Evolutionary conservation across 2,329 filamentous ascomycete species (phyloP).

Genomic region (Colletotrichum brevisporum): DNA sequence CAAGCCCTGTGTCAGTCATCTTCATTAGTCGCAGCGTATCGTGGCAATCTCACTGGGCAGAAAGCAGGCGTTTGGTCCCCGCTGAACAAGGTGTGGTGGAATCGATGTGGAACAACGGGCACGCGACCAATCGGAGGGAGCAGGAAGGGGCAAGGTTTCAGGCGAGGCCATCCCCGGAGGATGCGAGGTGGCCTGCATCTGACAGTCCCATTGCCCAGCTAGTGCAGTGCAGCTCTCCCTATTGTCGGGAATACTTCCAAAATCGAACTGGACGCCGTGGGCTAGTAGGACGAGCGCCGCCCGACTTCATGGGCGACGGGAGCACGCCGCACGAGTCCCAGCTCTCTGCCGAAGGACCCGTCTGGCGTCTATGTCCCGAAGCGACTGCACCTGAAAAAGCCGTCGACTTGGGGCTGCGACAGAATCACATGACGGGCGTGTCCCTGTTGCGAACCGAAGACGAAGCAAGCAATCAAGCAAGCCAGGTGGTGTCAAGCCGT

Average conservation of each 20-base stretch:
- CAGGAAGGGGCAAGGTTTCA: constrained; percentile 2
- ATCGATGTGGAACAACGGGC: background rate
- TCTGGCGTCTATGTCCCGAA: background rate
- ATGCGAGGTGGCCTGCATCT: constrained; percentile 18
- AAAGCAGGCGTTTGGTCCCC: background rate
- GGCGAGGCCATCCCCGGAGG: constrained; percentile 12
- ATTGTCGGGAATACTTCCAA: constrained; percentile 27
- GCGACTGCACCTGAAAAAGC: background rate
- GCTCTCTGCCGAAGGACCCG: background rate
- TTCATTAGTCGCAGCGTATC: constrained; percentile 2
- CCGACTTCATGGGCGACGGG: constrained; percentile 15
- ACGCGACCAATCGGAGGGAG: constrained; percentile 16
- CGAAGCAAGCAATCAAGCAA: background rate
- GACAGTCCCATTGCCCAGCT: background rate
- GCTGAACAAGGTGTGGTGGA: constrained; percentile 33
- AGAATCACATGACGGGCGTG: background rate
- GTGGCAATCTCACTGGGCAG: constrained; percentile 7
- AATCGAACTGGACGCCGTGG: constrained; percentile 18
- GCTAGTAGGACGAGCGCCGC: constrained; percentile 19
- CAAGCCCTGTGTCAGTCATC: constrained; percentile 15
- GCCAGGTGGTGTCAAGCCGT: background rate
- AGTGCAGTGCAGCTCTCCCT: constrained; percentile 13
- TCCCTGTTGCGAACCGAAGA: background rate
- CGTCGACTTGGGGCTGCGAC: background rate
- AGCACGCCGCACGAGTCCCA: background rate